phyloP scores from a whole-genome alignment of 2,329 filamentous ascomycete genomes.

The Pseudohalonectria lignicola region DNA sequence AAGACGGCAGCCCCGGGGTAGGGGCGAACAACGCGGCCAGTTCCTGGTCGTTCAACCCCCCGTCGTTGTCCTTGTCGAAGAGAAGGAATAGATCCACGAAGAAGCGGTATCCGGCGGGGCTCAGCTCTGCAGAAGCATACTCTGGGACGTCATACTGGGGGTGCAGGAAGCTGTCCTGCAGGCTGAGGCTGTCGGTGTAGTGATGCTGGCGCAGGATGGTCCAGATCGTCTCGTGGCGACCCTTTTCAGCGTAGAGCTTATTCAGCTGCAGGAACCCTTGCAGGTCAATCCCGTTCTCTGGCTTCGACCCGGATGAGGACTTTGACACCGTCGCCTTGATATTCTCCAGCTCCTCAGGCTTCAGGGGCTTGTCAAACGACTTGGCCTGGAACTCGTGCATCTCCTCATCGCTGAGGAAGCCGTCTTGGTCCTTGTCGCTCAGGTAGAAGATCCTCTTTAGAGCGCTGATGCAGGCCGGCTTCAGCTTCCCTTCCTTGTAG shows the following conservation, averaged over 20 bases:
- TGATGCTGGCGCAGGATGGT: slow-evolving; percentile 90
- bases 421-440: slow-evolving; percentile 93
- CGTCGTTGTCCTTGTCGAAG: slow-evolving; percentile 96
- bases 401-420: slow-evolving; percentile 78
- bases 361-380: slow-evolving; percentile 82
- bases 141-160: slow-evolving; percentile 92
- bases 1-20: slow-evolving; percentile 76
- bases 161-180: slow-evolving; percentile 84
- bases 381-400: slow-evolving; percentile 84
- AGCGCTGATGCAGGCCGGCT: slow-evolving; percentile 79
- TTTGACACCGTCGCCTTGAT: slow-evolving; percentile 83
- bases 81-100: slow-evolving; percentile 93
- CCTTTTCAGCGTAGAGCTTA: slow-evolving; percentile 94
- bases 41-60: slow-evolving; percentile 79
- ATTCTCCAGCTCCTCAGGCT: slow-evolving; percentile 71
- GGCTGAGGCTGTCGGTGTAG: slow-evolving; percentile 87
- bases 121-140: slow-evolving; percentile 85
- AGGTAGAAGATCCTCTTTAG: slow-evolving; percentile 88
- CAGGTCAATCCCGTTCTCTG: slow-evolving; percentile 65
- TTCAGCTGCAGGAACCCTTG: slow-evolving; percentile 82
- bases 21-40: slow-evolving; percentile 81
- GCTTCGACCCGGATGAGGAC: slow-evolving; percentile 48
- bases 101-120: slow-evolving; percentile 84
- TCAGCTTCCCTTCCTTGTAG: slow-evolving; percentile 80
- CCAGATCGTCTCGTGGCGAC: slow-evolving; percentile 96